Percentiles rank a stretch among this genome's conserved stretches.
phyloP scores from a whole-genome alignment of 1,284 basidiomycete genomes.

The Ganoderma lucidum region DNA sequence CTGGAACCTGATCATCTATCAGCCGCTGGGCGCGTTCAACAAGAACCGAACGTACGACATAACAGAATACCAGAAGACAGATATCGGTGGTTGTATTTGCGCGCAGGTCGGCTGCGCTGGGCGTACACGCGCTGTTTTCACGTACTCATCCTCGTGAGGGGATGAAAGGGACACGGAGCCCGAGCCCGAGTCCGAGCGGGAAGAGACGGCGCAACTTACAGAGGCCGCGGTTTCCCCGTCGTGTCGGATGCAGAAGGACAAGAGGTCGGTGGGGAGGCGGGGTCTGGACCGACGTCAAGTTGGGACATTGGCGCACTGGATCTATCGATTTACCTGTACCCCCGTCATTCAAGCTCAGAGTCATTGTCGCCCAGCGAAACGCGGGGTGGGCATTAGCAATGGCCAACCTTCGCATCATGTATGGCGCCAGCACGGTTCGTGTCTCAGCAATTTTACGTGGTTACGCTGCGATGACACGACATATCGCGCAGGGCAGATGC shows the following conservation, averaged over 20 bases:
- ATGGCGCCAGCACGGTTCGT: constrained; percentile 15
- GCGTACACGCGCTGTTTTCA: constrained; percentile 19
- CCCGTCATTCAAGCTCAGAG: constrained; percentile 10
- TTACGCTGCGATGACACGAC: background rate
- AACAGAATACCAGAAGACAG: constrained; percentile 29
- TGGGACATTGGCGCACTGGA: background rate
- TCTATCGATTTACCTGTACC: constrained; percentile 14
- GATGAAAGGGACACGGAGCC: constrained; percentile 4
- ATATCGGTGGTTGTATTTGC: constrained; percentile 16
- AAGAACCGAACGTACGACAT: constrained; percentile 20
- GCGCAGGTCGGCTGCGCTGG: constrained; percentile 8
- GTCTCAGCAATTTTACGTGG: constrained; percentile 24
- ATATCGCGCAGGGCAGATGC: constrained; percentile 1
- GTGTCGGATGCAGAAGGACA: constrained; percentile 6
- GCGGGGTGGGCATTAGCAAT: background rate
- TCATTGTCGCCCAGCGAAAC: background rate
- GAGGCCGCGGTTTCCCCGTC: constrained; percentile 20
- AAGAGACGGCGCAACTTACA: constrained; percentile 2
- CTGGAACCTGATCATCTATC: constrained; percentile 14
- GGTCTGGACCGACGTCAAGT: background rate
- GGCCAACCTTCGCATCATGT: constrained; percentile 17
- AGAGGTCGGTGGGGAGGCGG: background rate
- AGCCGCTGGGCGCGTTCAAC: constrained; percentile 15
- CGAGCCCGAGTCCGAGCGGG: constrained; percentile 6
- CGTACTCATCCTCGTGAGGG: constrained; percentile 15